These are phyloP conservation scores for Auriculariales sp. DNA, from an alignment of 768 basidiomycete genomes.

Conservation along the genomic window DNA sequence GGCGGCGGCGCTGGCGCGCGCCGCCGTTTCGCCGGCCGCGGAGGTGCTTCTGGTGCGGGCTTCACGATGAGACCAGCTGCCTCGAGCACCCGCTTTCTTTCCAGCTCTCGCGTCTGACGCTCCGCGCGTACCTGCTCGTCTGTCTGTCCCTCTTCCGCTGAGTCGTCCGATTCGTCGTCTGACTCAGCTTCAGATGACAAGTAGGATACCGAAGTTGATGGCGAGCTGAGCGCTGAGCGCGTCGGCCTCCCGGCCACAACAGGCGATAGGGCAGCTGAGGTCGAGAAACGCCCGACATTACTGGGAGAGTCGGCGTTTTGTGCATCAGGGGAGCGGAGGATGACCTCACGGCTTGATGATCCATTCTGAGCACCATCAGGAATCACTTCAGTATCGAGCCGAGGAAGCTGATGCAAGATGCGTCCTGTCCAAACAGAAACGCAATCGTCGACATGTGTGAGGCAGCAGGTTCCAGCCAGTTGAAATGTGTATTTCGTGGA, in stretches of 20 bases:
- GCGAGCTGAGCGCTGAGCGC: neutral
- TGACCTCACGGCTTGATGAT: neutral
- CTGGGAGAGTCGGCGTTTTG: slow-evolving; percentile 4
- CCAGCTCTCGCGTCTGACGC: slow-evolving; percentile 47
- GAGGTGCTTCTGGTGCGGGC: slow-evolving; percentile 37
- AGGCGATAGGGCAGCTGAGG: neutral
- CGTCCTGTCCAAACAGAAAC: too few species aligned
- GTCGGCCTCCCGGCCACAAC: too few species aligned
- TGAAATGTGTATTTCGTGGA: too few species aligned
- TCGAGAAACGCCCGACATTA: slow-evolving; percentile 8
- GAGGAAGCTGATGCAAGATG: too few species aligned
- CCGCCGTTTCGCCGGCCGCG: slow-evolving; percentile 19
- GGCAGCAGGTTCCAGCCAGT: too few species aligned
- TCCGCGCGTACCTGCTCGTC: slow-evolving; percentile 37
- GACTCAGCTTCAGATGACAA: slow-evolving; percentile 19
- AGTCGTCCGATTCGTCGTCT: slow-evolving; percentile 29
- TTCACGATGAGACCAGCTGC: slow-evolving; percentile 78
- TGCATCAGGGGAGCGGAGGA: slow-evolving; percentile 19
- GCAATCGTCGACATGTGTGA: too few species aligned
- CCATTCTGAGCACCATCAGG: neutral
- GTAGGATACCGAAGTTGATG: slow-evolving; percentile 8
- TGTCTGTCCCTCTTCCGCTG: slow-evolving; percentile 17
- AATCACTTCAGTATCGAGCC: too few species aligned
- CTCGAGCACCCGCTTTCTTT: slow-evolving; percentile 71
- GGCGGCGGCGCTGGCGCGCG: slow-evolving; percentile 17